These are phyloP conservation scores for Penstemon eatonii DNA, from an alignment of 257 asterid species.

Conservation along the genomic window DNA sequence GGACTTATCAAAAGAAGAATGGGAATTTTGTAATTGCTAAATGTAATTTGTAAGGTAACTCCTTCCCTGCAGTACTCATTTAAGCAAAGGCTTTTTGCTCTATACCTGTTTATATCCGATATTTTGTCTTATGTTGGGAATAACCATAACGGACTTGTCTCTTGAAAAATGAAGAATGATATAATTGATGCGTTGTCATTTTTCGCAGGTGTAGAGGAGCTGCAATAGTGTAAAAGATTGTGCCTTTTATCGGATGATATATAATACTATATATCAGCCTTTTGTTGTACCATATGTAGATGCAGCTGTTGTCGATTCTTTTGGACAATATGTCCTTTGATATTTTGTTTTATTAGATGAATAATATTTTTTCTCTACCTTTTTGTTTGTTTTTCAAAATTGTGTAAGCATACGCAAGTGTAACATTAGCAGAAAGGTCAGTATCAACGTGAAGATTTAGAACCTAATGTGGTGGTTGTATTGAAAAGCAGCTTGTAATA, in stretches of 20 bases:
- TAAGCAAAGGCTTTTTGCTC: neutral
- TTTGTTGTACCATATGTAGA: constrained; percentile 18
- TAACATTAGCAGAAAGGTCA: constrained; percentile 25
- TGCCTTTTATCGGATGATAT: constrained; percentile 15
- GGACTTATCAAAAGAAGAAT: constrained; percentile 80
- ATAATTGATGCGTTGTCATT: neutral
- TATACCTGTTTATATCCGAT: neutral
- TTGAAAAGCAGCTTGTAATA: too few relatives aligned
- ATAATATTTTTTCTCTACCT: constrained; percentile 2
- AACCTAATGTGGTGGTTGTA: too few relatives aligned
- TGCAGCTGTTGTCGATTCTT: constrained; percentile 4
- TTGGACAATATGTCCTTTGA: constrained; percentile 13
- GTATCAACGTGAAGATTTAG: too few relatives aligned
- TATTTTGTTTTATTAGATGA: constrained; percentile 17
- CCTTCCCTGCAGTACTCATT: neutral
- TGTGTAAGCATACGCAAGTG: constrained; percentile 32
- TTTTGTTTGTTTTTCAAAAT: neutral
- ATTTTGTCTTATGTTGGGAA: too few relatives aligned
- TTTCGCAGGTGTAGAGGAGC: constrained; percentile 28
- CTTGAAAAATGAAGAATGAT: neutral
- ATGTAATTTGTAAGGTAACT: constrained; percentile 43
- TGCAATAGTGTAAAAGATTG: constrained; percentile 25
- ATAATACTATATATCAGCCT: constrained; percentile 9
- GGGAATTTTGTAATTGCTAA: constrained; percentile 64
- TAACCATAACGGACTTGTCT: neutral